Evolutionary conservation across 306 rosid genomes (phyloP).

Genomic region (Alnus rubra): DNA sequence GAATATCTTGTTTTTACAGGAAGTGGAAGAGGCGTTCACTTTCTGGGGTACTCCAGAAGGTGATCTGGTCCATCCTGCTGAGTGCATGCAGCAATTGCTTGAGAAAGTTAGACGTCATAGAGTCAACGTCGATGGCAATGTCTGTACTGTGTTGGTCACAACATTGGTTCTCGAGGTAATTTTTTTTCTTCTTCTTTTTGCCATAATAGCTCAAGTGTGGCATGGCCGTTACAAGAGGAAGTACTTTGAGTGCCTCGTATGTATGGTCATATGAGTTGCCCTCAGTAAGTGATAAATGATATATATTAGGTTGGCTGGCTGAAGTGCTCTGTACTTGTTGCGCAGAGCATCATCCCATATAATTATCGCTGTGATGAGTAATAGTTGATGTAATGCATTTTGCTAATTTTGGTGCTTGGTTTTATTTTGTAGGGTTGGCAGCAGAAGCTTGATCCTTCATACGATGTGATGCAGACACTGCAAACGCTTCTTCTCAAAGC

Average conservation of each 20-base stretch:
- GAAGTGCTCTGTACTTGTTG: neutral
- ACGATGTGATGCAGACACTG: conserved; percentile 86
- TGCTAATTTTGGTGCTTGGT: conserved; percentile 24
- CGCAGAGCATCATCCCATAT: neutral
- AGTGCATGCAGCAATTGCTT: conserved; percentile 95
- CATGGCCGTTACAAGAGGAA: neutral
- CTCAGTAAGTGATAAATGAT: neutral
- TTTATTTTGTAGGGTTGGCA: conserved; percentile 85
- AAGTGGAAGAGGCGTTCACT: conserved; percentile 70
- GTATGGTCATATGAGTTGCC: neutral
- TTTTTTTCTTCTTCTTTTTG: conserved; percentile 13
- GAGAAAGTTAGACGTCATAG: conserved; percentile 96
- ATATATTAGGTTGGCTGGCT: neutral
- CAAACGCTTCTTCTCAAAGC: conserved; percentile 90
- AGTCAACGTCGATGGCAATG: conserved; percentile 97
- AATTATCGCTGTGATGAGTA: neutral
- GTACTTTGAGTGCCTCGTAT: neutral
- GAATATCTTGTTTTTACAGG: conserved; percentile 51
- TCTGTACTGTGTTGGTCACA: conserved; percentile 96
- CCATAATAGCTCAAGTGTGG: conserved; percentile 13
- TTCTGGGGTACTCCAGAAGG: conserved; percentile 99
- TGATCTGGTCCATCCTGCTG: conserved; percentile 93
- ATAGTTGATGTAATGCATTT: conserved; percentile 17
- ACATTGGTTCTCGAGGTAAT: conserved; percentile 92
- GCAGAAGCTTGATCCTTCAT: conserved; percentile 89